Percentiles rank a stretch among this genome's conserved stretches.
phyloP scores from a whole-genome alignment of 768 basidiomycete genomes.

The Boletus barrowsii region DNA sequence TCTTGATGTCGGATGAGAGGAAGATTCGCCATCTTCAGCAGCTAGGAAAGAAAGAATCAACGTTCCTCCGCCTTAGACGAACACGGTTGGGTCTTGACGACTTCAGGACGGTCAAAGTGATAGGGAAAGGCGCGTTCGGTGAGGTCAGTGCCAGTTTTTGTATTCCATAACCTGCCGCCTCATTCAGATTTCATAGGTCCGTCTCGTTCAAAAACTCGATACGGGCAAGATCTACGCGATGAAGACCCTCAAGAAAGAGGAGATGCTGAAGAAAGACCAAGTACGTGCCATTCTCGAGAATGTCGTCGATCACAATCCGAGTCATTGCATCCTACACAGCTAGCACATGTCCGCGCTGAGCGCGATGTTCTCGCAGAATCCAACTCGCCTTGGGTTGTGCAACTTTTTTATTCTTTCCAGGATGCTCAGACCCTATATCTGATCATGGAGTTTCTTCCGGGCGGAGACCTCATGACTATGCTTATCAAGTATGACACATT shows the following conservation, averaged over 20 bases:
- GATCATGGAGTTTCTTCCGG: conserved; percentile 98
- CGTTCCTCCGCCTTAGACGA: conserved; percentile 81
- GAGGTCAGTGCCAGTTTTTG: conserved; percentile 55
- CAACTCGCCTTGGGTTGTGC: conserved; percentile 94
- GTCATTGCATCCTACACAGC: conserved; percentile 40
- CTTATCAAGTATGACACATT: conserved; percentile 99
- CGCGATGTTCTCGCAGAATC: conserved; percentile 95
- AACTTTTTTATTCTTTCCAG: conserved; percentile 98
- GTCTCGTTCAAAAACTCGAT: conserved; percentile 93
- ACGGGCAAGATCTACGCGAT: conserved; percentile 99
- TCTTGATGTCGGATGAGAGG: conserved; percentile 73
- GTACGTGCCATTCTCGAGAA: conserved; percentile 38
- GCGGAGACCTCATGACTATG: conserved; percentile 99
- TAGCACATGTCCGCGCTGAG: conserved; percentile 97
- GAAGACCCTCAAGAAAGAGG: conserved; percentile 95
- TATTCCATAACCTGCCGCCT: background rate
- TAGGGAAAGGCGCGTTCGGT: conserved; percentile 98
- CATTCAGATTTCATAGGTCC: conserved; percentile 46
- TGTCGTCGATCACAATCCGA: conserved; percentile 6
- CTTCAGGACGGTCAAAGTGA: conserved; percentile 97
- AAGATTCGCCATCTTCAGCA: conserved; percentile 81
- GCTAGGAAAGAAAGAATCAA: conserved; percentile 84
- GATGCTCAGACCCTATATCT: conserved; percentile 89
- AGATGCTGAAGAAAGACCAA: conserved; percentile 99
- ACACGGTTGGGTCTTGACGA: conserved; percentile 90